phyloP scores from a whole-genome alignment of 2,329 filamentous ascomycete species.

The Colletotrichum gloeosporioides region DNA sequence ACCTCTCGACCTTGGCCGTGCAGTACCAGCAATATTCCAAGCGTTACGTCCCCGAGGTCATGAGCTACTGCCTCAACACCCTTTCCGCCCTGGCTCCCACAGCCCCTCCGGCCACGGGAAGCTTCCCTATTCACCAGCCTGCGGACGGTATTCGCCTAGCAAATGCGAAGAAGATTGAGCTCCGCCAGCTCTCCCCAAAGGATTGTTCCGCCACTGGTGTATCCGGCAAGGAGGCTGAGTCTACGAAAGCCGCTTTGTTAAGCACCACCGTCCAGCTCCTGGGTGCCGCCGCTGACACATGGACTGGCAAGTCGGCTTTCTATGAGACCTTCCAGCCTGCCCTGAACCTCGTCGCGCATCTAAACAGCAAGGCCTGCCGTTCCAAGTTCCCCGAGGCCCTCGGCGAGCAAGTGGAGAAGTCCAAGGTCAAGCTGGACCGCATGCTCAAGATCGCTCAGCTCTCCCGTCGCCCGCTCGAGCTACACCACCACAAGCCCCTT shows the following conservation, averaged over 20 bases:
- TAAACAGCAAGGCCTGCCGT: conserved; percentile 59
- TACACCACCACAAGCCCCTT: conserved; percentile 88
- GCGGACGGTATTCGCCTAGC: conserved; percentile 55
- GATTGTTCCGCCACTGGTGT: conserved; percentile 52
- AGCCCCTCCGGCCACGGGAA: conserved; percentile 52
- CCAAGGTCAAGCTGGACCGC: conserved; percentile 51
- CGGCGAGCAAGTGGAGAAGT: conserved; percentile 44
- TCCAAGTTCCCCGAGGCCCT: conserved; percentile 54
- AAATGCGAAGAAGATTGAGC: conserved; percentile 40
- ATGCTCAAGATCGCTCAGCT: conserved; percentile 68
- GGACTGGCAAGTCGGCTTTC: conserved; percentile 77
- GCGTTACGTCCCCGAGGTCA: conserved; percentile 86
- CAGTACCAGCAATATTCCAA: conserved; percentile 86
- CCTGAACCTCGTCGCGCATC: conserved; percentile 62
- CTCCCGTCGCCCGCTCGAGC: conserved; percentile 77
- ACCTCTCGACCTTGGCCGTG: conserved; percentile 77
- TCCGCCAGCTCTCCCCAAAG: conserved; percentile 62
- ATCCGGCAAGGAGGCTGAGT: conserved; percentile 27
- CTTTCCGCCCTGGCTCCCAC: conserved; percentile 70
- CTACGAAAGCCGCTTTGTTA: conserved; percentile 64
- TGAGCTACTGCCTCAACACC: conserved; percentile 81
- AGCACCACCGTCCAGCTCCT: conserved; percentile 70
- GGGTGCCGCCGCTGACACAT: conserved; percentile 72
- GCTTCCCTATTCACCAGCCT: conserved; percentile 67
- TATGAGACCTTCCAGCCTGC: conserved; percentile 77